A percentile compares a stretch with the other conserved stretches of the same genome.
These are phyloP conservation scores for Russula foetens DNA, from an alignment of 768 basidiomycete species.

Conservation along the genomic window DNA sequence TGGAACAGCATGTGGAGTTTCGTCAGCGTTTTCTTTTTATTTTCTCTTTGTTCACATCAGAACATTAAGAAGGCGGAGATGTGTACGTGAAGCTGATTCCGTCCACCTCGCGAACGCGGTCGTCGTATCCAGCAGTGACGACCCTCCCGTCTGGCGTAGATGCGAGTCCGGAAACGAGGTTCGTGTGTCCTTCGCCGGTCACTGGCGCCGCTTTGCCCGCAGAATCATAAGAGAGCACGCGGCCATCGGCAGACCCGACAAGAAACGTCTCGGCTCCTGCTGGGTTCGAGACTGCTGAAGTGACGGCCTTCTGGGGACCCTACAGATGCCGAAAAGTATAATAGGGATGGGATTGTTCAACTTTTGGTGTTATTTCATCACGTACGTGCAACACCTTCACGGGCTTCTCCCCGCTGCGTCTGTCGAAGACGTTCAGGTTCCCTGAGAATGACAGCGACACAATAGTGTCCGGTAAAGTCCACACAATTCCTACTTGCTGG, in stretches of 20 bases:
- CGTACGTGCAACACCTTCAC: constrained; percentile 54
- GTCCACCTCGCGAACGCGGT: constrained; percentile 61
- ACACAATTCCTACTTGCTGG: constrained; percentile 88
- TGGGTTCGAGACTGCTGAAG: constrained; percentile 38
- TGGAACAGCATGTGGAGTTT: neutral
- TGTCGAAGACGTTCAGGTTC: constrained; percentile 75
- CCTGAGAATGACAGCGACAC: constrained; percentile 82
- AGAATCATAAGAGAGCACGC: constrained; percentile 55
- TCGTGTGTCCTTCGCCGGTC: constrained; percentile 62
- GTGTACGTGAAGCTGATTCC: constrained; percentile 43
- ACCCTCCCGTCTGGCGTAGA: constrained; percentile 41
- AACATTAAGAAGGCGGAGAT: neutral
- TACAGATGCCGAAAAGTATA: constrained; percentile 25
- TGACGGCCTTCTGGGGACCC: constrained; percentile 80
- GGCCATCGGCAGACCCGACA: constrained; percentile 74
- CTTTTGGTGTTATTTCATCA: neutral
- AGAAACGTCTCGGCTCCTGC: constrained; percentile 55
- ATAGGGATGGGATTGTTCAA: neutral
- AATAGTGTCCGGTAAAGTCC: constrained; percentile 62
- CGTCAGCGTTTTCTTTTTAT: neutral
- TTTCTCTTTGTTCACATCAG: neutral
- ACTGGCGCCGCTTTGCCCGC: constrained; percentile 39
- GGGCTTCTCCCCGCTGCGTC: constrained; percentile 52
- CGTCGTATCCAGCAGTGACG: constrained; percentile 76
- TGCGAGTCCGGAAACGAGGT: constrained; percentile 56